These are phyloP conservation scores for Striga hermonthica DNA, from an alignment of 305 asterid genomes.

Conservation along the genomic window DNA sequence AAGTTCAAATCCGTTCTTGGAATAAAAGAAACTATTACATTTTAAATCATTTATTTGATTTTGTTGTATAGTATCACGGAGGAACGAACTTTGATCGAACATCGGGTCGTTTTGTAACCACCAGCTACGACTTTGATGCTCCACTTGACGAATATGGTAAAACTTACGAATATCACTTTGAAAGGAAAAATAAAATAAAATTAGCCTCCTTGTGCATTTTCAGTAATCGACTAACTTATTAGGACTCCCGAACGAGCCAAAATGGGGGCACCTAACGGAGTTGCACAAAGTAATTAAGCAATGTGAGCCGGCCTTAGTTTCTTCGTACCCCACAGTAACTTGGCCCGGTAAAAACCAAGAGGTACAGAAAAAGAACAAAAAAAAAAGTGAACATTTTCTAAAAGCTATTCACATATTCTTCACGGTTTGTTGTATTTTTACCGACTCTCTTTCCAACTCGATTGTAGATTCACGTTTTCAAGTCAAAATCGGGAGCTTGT, in stretches of 20 bases:
- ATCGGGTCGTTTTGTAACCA: constrained; percentile 76
- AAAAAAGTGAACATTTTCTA: background rate
- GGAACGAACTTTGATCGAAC: constrained; percentile 89
- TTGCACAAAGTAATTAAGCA: constrained; percentile 82
- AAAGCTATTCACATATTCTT: background rate
- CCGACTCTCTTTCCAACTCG: constrained; percentile 17
- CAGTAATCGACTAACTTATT: background rate
- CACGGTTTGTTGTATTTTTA: background rate
- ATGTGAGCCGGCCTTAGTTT: constrained; percentile 72
- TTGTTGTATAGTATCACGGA: constrained; percentile 66
- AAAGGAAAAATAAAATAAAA: too few relatives aligned
- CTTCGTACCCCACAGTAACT: constrained; percentile 65
- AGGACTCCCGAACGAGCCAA: constrained; percentile 79
- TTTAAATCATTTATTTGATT: background rate
- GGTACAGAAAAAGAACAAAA: constrained; percentile 35
- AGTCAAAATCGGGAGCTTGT: constrained; percentile 61
- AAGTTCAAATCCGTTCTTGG: background rate
- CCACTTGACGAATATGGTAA: constrained; percentile 39
- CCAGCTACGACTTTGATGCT: constrained; percentile 92
- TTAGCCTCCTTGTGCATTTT: background rate
- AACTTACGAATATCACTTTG: background rate
- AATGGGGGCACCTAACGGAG: constrained; percentile 70
- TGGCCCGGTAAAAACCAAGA: constrained; percentile 68
- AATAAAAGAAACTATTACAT: background rate
- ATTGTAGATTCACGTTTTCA: constrained; percentile 69